Evolutionary conservation across 2,329 filamentous ascomycete species (phyloP).

Genomic region (Aureobasidium mangrovei): DNA sequence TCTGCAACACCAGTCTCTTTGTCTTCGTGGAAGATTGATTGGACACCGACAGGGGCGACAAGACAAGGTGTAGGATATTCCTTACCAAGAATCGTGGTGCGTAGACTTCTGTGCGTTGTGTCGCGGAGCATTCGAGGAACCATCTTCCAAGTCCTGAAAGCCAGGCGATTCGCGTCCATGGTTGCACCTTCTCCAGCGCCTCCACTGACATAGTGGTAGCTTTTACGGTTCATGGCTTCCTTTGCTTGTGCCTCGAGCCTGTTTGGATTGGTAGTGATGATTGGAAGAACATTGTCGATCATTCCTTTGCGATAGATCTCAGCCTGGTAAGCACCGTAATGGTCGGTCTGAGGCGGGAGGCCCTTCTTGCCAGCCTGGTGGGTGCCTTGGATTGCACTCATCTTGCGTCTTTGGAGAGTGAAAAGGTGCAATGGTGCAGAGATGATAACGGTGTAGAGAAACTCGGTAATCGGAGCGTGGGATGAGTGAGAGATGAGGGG

Average conservation of each 20-base stretch:
- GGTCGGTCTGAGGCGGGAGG: conserved; percentile 2
- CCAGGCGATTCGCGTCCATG: conserved; percentile 22
- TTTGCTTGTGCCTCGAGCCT: conserved; percentile 48
- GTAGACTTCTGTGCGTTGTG: conserved; percentile 13
- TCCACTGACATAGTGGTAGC: conserved; percentile 35
- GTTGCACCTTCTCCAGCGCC: conserved; percentile 28
- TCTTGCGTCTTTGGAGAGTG: not conserved
- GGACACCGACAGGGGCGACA: conserved; percentile 61
- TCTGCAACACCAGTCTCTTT: conserved; percentile 55
- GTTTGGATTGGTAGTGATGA: conserved; percentile 51
- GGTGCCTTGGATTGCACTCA: conserved; percentile 14
- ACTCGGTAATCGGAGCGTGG: too few species aligned
- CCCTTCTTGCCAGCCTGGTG: not conserved
- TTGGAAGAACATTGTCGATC: conserved; percentile 39
- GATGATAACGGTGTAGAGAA: too few species aligned
- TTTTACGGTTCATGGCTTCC: conserved; percentile 37
- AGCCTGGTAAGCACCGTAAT: conserved; percentile 38
- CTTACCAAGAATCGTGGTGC: conserved; percentile 18
- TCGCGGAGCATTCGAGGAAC: conserved; percentile 16
- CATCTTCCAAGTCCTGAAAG: conserved; percentile 17
- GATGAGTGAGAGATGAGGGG: too few species aligned
- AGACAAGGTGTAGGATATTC: conserved; percentile 40
- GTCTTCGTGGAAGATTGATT: conserved; percentile 57
- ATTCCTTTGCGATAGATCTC: conserved; percentile 47
- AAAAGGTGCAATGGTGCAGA: too few species aligned